Evolutionary conservation across 441 rosid species (phyloP), one percentile per base, ranked within the genome.

Genomic region (Gossypium schwendimanii): DNA sequence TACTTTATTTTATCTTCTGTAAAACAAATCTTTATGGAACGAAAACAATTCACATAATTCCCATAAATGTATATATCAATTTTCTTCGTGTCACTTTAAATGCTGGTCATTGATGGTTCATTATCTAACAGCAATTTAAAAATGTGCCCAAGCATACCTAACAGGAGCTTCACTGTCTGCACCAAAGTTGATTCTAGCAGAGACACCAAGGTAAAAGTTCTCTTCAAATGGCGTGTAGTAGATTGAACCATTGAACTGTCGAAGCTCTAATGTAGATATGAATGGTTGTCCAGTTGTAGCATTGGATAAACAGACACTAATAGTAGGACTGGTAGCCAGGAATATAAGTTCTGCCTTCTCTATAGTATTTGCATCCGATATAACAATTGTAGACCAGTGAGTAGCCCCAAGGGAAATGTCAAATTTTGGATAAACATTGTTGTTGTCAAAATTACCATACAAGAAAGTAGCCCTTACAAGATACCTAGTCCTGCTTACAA

Each of bases 201-300:
- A 85, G 63, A 89, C 87, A 74, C 88, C 78, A 24, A 95, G 91
- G 75, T 89, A 91, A 79, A 79, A 93, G 71, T 54, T 87, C 69
- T 89, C 85, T 81, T 95, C 99, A 47, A 0, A 85, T 17, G 39
- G 69, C 0, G 96, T 93, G 24, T 21, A 69, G 78, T 95, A 95
- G 76, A 89, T 78, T 2, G 97, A 93, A 71, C 97, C 99, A 64
- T 89, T 91, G 86, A 95, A 82, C 78, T 89, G 96, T 21, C 99
- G 93, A 55, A 95, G 94, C 91, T 95, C 99, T 73, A 95, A 94
- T 24, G 98, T 93, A 26, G 98, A 93, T 77, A 95, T 90, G 85
- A 95, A 95, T 15, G 98, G 99, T 82, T 87, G 89, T 9, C 99
- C 97, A 0, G 98, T 93, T 10, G 97, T 95, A 49, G 99, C 99